Evolutionary conservation across 2,329 filamentous ascomycete species (phyloP).

Genomic region (Xylariaceae sp.): DNA sequence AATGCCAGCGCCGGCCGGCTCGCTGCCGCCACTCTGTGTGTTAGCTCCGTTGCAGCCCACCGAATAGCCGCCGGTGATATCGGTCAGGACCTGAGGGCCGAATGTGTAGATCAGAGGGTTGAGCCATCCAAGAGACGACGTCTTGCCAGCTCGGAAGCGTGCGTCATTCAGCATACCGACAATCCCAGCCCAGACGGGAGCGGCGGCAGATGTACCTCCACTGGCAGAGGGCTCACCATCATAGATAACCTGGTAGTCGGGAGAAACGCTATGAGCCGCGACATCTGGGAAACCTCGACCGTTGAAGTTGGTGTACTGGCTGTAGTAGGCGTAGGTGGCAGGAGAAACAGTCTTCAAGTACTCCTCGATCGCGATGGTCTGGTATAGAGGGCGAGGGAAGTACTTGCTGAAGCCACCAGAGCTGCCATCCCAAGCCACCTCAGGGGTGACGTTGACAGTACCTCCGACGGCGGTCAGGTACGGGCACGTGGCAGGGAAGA

Average conservation of each 20-base stretch:
- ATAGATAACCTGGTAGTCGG: constrained; percentile 15
- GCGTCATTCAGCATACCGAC: constrained; percentile 15
- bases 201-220: constrained; percentile 11
- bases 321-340: constrained; percentile 15
- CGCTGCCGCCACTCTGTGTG: constrained; percentile 20
- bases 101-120: constrained; percentile 14
- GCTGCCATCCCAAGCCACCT: constrained; percentile 13
- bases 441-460: constrained; percentile 10
- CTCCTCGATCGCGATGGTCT: constrained; percentile 6
- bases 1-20: constrained; percentile 22
- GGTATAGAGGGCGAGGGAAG: constrained; percentile 13
- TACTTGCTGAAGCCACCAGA: constrained; percentile 17
- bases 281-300: constrained; percentile 14
- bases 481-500: constrained; percentile 14
- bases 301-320: constrained; percentile 17
- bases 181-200: constrained; percentile 13
- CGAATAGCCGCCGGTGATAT: constrained; percentile 23
- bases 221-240: constrained; percentile 8
- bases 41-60: constrained; percentile 23
- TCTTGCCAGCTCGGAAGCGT: constrained; percentile 12
- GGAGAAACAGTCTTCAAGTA: constrained; percentile 11
- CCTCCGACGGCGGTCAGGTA: constrained; percentile 16
- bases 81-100: constrained; percentile 6
- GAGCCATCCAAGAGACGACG: constrained; percentile 12
- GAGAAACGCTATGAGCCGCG: constrained; percentile 15